Conservation (phyloP, 257 asterid genomes). For the Mentha longifolia region DNA sequence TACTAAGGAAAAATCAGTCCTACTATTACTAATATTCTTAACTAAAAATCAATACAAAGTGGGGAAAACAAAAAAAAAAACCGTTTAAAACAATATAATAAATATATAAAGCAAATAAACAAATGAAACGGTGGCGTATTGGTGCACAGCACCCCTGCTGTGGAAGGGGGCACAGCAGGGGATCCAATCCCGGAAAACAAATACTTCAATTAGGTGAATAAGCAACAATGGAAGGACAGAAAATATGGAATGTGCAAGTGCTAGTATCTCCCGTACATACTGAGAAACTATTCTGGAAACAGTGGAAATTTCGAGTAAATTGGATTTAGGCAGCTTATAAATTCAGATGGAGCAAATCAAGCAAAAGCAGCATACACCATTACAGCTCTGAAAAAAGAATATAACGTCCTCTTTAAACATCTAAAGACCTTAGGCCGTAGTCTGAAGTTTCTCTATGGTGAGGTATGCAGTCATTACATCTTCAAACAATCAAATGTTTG, state of each 20-base stretch:
- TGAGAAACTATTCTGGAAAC: slow-evolving; percentile 8
- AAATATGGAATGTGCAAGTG: neutral
- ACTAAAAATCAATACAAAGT: too few relatives aligned
- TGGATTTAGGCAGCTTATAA: slow-evolving; percentile 16
- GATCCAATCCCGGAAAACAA: too few relatives aligned
- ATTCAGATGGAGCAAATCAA: slow-evolving; percentile 16
- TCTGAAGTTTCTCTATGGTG: neutral
- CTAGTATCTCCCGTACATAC: neutral
- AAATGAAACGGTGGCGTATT: too few relatives aligned
- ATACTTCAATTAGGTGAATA: neutral
- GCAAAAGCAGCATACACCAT: neutral
- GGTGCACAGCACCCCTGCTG: too few relatives aligned
- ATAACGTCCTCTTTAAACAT: neutral
- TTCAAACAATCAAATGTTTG: neutral
- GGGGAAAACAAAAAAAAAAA: too few relatives aligned
- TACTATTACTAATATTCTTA: too few relatives aligned
- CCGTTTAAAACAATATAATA: too few relatives aligned
- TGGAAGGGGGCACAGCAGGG: too few relatives aligned
- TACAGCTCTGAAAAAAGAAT: neutral
- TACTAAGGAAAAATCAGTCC: too few relatives aligned
- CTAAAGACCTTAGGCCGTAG: neutral
- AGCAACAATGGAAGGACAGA: neutral
- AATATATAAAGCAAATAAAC: too few relatives aligned
- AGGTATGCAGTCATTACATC: neutral
- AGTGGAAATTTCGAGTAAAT: neutral